These are phyloP conservation scores for Juglanconis sp. DNA, from an alignment of 2,329 filamentous ascomycete genomes.

Conservation along the genomic window DNA sequence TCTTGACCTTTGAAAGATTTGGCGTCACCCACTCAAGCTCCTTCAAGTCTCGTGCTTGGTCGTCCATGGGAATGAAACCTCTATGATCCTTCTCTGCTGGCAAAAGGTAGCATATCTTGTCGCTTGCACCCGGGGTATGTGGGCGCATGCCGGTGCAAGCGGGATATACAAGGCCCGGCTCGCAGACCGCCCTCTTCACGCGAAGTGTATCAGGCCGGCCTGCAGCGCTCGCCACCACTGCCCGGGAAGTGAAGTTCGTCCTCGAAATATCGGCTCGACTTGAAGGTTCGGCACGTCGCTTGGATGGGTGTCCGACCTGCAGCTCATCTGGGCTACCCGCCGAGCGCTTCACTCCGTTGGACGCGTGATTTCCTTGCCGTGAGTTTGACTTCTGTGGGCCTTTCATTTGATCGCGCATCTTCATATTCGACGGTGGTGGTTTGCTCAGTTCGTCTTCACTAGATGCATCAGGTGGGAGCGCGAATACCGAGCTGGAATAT, in stretches of 20 bases:
- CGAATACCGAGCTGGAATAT: background rate
- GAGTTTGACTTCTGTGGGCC: background rate
- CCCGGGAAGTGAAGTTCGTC: background rate
- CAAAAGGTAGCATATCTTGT: background rate
- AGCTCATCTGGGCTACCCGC: background rate
- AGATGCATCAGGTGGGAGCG: background rate
- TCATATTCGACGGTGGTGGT: background rate
- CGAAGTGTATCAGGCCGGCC: background rate
- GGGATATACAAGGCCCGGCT: constrained; percentile 7
- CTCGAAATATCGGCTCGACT: constrained; percentile 1
- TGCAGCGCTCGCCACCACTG: background rate
- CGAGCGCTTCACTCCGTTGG: constrained; percentile 2
- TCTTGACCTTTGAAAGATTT: background rate
- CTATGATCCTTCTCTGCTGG: background rate
- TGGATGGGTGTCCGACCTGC: background rate
- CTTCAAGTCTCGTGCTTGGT: background rate
- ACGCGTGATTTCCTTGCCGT: background rate
- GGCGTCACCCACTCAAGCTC: constrained; percentile 15
- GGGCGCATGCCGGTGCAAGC: background rate
- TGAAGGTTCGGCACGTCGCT: background rate
- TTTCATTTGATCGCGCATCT: background rate
- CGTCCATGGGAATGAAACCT: constrained; percentile 1
- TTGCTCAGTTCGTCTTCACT: constrained; percentile 13
- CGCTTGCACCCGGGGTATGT: background rate
- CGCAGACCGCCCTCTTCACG: constrained; percentile 11